Conservation (phyloP, 345 rosid genomes). For the Kernera saxatilis region DNA sequence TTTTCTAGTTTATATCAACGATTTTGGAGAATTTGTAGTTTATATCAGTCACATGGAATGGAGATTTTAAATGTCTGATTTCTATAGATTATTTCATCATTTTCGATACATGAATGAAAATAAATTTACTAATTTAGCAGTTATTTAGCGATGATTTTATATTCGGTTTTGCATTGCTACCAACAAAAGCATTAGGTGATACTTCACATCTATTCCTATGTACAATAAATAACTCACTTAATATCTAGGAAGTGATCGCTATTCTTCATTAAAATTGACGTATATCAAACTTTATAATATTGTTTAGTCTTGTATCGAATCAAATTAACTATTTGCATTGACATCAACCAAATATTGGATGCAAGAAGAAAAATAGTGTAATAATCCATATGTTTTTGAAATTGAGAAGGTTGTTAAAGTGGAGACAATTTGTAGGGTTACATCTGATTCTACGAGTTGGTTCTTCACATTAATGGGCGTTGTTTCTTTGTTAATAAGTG, state of each 20-base stretch:
- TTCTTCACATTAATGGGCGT: slow-evolving; percentile 20
- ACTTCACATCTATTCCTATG: neutral
- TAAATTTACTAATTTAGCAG: too few species aligned
- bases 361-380: neutral
- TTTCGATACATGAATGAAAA: too few species aligned
- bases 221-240: neutral
- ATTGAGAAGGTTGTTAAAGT: slow-evolving; percentile 11
- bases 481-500: neutral
- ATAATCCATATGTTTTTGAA: neutral
- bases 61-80: too few species aligned
- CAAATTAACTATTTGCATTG: slow-evolving; percentile 5
- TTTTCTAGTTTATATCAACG: too few species aligned
- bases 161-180: too few species aligned
- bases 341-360: neutral
- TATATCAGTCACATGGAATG: too few species aligned
- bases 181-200: too few species aligned
- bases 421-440: slow-evolving; percentile 20
- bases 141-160: too few species aligned
- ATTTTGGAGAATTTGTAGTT: neutral
- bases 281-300: too few species aligned
- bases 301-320: too few species aligned
- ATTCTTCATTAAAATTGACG: too few species aligned
- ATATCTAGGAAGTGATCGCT: neutral
- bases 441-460: slow-evolving; percentile 9
- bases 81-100: too few species aligned